phyloP scores from a whole-genome alignment of 2,329 filamentous ascomycete species.

The Scortechinia acanthostroma region DNA sequence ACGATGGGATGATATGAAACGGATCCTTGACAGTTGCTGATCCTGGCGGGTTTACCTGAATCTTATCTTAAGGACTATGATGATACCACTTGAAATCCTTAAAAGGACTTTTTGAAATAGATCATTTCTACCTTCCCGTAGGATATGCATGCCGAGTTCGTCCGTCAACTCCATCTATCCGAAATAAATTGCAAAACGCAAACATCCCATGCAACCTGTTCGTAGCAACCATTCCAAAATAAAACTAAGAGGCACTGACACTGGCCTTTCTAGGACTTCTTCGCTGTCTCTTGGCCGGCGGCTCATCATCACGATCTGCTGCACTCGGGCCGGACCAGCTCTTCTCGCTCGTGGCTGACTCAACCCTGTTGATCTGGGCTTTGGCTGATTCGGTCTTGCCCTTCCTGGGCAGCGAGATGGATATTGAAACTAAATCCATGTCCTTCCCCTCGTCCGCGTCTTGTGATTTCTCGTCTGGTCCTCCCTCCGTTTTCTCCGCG shows the following conservation, averaged over 20 bases:
- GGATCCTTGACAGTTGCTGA: background rate
- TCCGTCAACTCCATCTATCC: too few relatives aligned
- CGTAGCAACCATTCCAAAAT: too few relatives aligned
- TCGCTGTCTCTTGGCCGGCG: background rate
- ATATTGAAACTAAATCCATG: background rate
- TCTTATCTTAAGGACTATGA: too few relatives aligned
- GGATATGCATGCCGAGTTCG: too few relatives aligned
- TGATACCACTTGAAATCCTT: background rate
- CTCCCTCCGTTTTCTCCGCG: background rate
- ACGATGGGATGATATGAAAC: conserved; percentile 2
- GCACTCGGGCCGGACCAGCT: too few relatives aligned
- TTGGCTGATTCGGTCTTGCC: background rate
- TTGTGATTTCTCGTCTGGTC: background rate
- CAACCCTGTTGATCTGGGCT: background rate
- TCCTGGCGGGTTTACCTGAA: too few relatives aligned
- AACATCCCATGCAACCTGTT: too few relatives aligned
- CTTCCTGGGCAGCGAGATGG: background rate
- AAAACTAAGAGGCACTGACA: too few relatives aligned
- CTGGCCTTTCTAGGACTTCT: background rate
- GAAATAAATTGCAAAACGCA: too few relatives aligned
- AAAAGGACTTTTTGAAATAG: too few relatives aligned
- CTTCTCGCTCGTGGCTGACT: too few relatives aligned
- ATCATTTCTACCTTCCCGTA: too few relatives aligned
- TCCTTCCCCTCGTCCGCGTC: background rate
- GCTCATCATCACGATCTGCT: background rate